Base-by-base conservation (phyloP, 768 basidiomycete species). In the Collybia sordida region DNA sequence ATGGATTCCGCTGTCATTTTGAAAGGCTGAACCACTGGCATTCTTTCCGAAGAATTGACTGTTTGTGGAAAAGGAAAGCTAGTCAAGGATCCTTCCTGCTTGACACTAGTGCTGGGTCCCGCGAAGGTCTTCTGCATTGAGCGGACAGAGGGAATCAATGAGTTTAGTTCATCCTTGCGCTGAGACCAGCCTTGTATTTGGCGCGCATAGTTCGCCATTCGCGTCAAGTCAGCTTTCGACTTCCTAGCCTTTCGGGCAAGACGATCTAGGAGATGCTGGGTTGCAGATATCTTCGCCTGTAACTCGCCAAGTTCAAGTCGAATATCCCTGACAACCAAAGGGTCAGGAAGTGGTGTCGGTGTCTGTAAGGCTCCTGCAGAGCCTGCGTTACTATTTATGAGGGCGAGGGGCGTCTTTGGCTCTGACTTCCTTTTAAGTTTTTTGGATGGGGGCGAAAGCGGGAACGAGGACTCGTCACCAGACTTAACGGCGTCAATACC, bases 371-470 rank as follows among this genome's bases (percentile, higher is more conserved):
- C 36, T 38, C 23, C 41, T 11, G 47, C 39, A 7, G 51, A 35
- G n/a, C 8, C 22, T 23, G 37, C 48, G 43, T 65, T 64, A 21
- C 46, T 28, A 42, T 68, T 58, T 12, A 59, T 50, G 2, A 15
- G 49, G 5, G 56, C 48, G 4, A 68, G 56, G 7, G 68, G 71
- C 1, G 54, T 58, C 40, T 67, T 66, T 5, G 60, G 49, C 11
- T 45, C 35, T 24, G 53, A 45, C 44, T 68, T 67, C 3, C 54
- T 50, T 53, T 69, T 73, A 8, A 55, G 50, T 45, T 64, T 68
- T 52, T 71, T 71, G n/a, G 36, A 25, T 15, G 45, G 42, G 15
- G 47, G 36, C 27, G 11, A 23, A 15, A 28, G 41, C 17, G 4
- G 18, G 31, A 35, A 36, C 9, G 31, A 31, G 18, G 28, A 49